Evolutionary conservation across 202 grass and related monocot species (phyloP), one percentile per base, ranked within the genome.

Genomic region (Saccharum hybrid): DNA sequence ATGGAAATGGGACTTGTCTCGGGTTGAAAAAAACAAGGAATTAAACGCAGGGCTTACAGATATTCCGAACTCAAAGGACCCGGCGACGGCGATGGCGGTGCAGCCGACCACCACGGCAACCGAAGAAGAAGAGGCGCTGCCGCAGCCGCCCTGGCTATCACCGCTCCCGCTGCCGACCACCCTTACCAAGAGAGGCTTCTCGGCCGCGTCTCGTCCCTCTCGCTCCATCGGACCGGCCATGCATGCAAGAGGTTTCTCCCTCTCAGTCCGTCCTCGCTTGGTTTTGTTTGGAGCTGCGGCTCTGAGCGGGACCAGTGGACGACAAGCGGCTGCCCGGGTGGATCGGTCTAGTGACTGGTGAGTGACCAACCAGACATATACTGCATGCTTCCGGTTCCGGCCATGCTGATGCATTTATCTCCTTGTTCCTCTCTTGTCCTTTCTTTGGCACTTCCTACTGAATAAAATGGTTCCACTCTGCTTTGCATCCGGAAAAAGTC

Each of bases 51-150:
- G 39, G 80, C 71, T 36, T 86, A 97, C 91, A 33, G 94, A 91
- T 23, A 91, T 88, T 49, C 91, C 94, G 33, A 97, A 97, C 74
- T 82, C 91, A 19, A 97, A 97, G 61, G 94, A 97, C 10, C 91
- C 91, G 81, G 82, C 77, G 34, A 97, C 94, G 9, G 94, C 86
- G 65, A 93, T 28, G 61, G 86, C 68, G 34, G 89, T 97, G 89
- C 91, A 91, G 41, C 37, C 49, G 18, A 97, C 91, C 33, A 97
- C 86, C 74, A 86, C 86, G 8, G 59, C 76, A n/a, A 83, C 39
- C 0, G 86, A 83, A 26, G 86, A 83, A 26, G 86, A 36, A 2
- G 80, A 23, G 1, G 56, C 56, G 0, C 15, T 64, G 34, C 31
- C 21, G n/a, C n/a, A n/a, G n/a, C n/a, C n/a, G 59, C 12, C 16